Evolutionary conservation across 352 stramenopile species (phyloP), one percentile per base, ranked within the genome.

Genomic region (Phytopythium kandeliae): DNA sequence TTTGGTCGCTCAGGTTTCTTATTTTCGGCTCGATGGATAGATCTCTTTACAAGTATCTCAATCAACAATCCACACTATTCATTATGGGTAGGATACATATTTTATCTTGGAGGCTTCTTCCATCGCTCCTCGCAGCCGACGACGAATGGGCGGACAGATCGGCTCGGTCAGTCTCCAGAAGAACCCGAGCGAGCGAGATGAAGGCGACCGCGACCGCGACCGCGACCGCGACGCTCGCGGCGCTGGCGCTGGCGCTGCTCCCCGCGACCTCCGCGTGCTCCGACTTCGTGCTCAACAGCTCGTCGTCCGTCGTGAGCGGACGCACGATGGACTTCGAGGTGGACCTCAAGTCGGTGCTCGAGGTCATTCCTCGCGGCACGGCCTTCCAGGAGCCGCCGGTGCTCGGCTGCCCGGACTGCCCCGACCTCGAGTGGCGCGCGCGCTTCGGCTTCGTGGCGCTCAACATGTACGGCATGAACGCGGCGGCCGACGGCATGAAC

Each of bases 311-410:
- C 49, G 36, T 85, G 31, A 81, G 63, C 24, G 74, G 60, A 4
- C 71, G 74, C 21, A 65, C 74, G 26, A 85, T 85, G 74, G 74
- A 85, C 55, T 85, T 83, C 51, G 55, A 67, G 31, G 57, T 68
- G 8, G 74, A 85, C 51, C 57, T 85, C 9, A 44, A 62, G 43
- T 71, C 56, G 28, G 45, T 65, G 15, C 44, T 83, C 5, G 74
- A 85, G 38, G 69, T 85, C 30, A 63, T 85, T 19, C 74, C 74
- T 10, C 66, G 71, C 40, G 48, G 54, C 25, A 78, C 74, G 24
- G 42, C 54, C 26, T 77, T 85, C 57, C 58, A 85, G 35, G 74
- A 85, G 24, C 48, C 69, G 7, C 63, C 71, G 0, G 69, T 68
- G 24, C 38, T 52, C 35, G 47, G 54, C 7, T 85, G 71, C 19